Base-by-base conservation (phyloP, 345 rosid species). In the Noccaea bulbosa region DNA sequence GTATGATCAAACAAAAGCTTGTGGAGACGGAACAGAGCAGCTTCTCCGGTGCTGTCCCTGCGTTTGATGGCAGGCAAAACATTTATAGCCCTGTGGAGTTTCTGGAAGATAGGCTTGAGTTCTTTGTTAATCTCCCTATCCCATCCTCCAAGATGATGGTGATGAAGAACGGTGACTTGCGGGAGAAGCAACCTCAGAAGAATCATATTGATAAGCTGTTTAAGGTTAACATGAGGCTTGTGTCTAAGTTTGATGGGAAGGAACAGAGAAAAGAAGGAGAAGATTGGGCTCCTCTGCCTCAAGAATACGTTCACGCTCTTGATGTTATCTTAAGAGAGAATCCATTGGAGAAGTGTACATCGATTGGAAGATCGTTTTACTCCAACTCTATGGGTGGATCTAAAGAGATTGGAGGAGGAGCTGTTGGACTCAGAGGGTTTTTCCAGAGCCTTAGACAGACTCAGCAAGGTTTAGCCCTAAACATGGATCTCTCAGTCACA, bases 391-490 rank as follows among this genome's bases (percentile, higher is more conserved):
- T 89, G 91, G 91, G 87, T 22, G 97, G 94, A 8, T 72, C 80
- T 17, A 82, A 83, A 67, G 96, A 87, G 47, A 86, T 93, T 66
- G 98, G 98, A 70, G 98, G 96, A 37, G 98, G 96, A 64, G 90
- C 91, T 64, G 80, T 91, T 70, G 98, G 96, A 66, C 76, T 88
- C 68, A 83, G 94, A 83, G 98, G 98, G 0, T 93, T 91, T 79
- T 91, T 93, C 77, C 98, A 93, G 81, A 93, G 98, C 67, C 87
- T 93, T 10, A 79, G 98, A 66, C 97, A 91, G 40, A 91, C 94
- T 3, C 94, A 93, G 56, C 98, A 93, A 85, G 98, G 98, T 46
- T 76, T 93, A 49, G 88, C 96, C 40, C 97, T 93, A 44, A 93
- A 93, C 68, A 83, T 93, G 12, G 98, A 93, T 80, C 88, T 90